These are phyloP conservation scores for Diaporthe longicolla DNA, from an alignment of 2,329 filamentous ascomycete species.

Conservation along the genomic window DNA sequence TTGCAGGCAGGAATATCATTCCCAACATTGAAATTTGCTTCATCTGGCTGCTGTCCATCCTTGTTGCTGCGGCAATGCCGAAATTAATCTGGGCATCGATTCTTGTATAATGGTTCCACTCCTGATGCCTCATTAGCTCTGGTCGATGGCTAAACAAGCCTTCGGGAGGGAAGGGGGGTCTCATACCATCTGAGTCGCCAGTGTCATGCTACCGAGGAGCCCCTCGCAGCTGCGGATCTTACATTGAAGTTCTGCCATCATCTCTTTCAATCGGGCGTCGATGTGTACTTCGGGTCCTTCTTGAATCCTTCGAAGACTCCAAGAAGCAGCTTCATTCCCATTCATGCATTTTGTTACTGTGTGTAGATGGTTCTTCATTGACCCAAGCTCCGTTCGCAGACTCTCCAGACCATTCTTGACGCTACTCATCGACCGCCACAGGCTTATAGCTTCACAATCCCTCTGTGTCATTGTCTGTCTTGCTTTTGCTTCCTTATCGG, in stretches of 20 bases:
- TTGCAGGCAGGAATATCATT: constrained; percentile 47
- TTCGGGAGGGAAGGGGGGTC: no score
- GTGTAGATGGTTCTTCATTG: constrained; percentile 36
- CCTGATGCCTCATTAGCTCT: constrained; percentile 33
- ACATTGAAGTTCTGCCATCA: constrained; percentile 44
- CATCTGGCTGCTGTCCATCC: constrained; percentile 45
- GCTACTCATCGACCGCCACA: constrained; percentile 43
- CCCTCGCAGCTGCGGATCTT: constrained; percentile 38
- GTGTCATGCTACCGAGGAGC: constrained; percentile 41
- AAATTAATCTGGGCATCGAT: constrained; percentile 41
- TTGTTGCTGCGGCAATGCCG: constrained; percentile 43
- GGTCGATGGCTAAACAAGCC: no score
- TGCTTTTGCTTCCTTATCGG: neutral
- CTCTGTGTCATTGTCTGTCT: constrained; percentile 32
- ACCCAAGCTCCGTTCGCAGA: constrained; percentile 38
- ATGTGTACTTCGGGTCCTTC: constrained; percentile 14
- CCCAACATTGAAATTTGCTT: constrained; percentile 41
- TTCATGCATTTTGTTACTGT: neutral
- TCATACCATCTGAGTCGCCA: constrained; percentile 45
- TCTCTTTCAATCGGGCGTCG: constrained; percentile 40
- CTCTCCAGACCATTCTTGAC: constrained; percentile 45
- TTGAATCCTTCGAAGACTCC: neutral
- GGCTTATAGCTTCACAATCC: constrained; percentile 42
- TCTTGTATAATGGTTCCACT: constrained; percentile 45
- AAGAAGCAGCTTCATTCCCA: no score